These are phyloP conservation scores for Schoenoplectus triqueter DNA, from an alignment of 202 grass and related monocot species.

Conservation along the genomic window DNA sequence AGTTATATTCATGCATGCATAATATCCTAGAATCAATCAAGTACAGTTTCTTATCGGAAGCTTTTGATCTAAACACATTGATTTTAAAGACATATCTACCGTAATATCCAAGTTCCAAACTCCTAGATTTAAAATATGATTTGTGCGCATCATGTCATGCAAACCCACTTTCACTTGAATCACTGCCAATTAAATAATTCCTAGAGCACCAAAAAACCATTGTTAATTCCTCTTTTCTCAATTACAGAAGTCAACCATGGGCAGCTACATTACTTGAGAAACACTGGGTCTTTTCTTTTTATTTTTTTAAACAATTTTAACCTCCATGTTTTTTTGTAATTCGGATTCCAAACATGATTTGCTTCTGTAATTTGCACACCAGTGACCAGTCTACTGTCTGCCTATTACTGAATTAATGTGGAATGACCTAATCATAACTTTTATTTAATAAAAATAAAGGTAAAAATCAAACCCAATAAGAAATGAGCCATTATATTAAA, in stretches of 20 bases:
- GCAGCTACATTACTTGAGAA: constrained; percentile 10
- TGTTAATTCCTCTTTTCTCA: constrained; percentile 15
- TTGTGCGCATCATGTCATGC: constrained; percentile 27
- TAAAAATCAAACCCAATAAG: not conserved
- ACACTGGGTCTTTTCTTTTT: not conserved
- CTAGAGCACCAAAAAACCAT: constrained; percentile 29
- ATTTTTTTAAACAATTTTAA: not conserved
- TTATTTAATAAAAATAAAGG: not conserved
- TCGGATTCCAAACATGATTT: not conserved
- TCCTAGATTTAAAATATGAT: constrained; percentile 15
- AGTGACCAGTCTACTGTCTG: not conserved
- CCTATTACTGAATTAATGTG: not conserved
- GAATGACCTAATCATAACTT: not conserved
- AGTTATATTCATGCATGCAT: constrained; percentile 23
- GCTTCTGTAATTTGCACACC: not conserved
- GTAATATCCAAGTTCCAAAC: constrained; percentile 19
- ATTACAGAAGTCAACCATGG: constrained; percentile 18
- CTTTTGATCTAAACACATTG: constrained; percentile 36
- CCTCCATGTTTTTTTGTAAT: not conserved
- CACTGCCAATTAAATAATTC: constrained; percentile 18
- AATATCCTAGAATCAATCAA: constrained; percentile 9
- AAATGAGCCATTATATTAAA: not conserved
- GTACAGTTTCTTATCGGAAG: constrained; percentile 20
- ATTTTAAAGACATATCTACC: not conserved
- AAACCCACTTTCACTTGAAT: constrained; percentile 23